Base-by-base conservation (phyloP, 257 asterid genomes). In the Linaria vulgaris region DNA sequence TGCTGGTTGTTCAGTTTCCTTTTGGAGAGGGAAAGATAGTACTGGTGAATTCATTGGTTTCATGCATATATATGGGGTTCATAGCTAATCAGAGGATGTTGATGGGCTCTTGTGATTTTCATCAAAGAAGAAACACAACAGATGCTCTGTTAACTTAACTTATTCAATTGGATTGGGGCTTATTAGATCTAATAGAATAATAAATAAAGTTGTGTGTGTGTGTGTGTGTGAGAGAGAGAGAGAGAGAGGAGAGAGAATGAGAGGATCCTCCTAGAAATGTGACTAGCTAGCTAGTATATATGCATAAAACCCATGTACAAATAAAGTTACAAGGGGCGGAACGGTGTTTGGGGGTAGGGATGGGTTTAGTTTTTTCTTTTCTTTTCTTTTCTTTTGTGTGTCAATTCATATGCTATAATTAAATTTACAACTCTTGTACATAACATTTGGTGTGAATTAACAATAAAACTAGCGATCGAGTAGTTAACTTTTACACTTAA, bases 91-190 rank as follows among this genome's bases (percentile, higher is more conserved):
- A 69, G 70, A 71, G 54, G 84, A 67, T 69, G 84, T 74, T 75
- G 84, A 83, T 77, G 74, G 79, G 65, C 5, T 67, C 96, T 69
- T 85, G 95, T 83, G 96, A 90, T 70, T 67, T 82, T 74, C 95
- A 83, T 83, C 90, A 85, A 84, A 74, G 50, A 56, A 34, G 41
- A 34, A 34, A 34, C 41, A 34, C 10, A 3, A 7, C 41, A 34
- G 41, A 34, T 34, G 41, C 1, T 34, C 1, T 34, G 41, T 34
- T 34, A 3, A 7, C 9, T 3, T 7, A 27, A 27, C 6, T 27
- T 2, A 27, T 27, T 27, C 3, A 27, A 3, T 27, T 27, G 3
- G 34, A 27, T 30, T 30, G 37, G 6, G 41, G 41, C 10, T 34
- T 34, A n/a, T n/a, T n/a, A 34, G 41, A 34, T 34, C 41, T 34